Evolutionary conservation across 2,329 filamentous ascomycete species (phyloP).

Genomic region (Aureobasidium musti): DNA sequence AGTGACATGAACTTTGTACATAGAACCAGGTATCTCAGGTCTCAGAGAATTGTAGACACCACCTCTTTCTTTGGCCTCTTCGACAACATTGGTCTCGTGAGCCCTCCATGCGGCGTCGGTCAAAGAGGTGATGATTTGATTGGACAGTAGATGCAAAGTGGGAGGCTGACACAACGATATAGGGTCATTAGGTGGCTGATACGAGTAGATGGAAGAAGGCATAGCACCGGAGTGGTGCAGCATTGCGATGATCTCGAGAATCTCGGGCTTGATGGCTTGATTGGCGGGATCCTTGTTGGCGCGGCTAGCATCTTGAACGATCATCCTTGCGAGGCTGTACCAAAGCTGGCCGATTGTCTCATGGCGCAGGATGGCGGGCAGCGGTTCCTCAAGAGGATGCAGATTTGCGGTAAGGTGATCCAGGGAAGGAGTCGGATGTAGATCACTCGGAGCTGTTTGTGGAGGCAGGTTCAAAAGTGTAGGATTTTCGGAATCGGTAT

Average conservation of each 20-base stretch:
- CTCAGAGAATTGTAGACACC: constrained; percentile 44
- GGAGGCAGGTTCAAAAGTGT: background rate
- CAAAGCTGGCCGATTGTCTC: constrained; percentile 50
- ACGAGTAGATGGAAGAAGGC: constrained; percentile 50
- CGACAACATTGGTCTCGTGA: constrained; percentile 44
- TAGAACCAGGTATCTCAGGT: constrained; percentile 49
- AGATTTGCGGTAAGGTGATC: constrained; percentile 34
- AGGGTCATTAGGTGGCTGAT: constrained; percentile 40
- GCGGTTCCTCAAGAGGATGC: background rate
- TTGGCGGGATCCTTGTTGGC: constrained; percentile 30
- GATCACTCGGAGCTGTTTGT: background rate
- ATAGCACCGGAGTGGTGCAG: constrained; percentile 52
- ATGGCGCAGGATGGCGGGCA: constrained; percentile 33
- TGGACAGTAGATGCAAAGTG: constrained; percentile 51
- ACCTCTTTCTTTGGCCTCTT: constrained; percentile 40
- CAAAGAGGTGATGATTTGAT: constrained; percentile 52
- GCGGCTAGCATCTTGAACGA: constrained; percentile 41
- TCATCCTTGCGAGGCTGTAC: constrained; percentile 51
- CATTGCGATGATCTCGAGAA: constrained; percentile 52
- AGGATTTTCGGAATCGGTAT: background rate
- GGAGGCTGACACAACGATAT: constrained; percentile 51
- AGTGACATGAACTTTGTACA: constrained; percentile 46
- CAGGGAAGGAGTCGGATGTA: constrained; percentile 21
- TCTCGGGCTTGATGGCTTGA: constrained; percentile 45
- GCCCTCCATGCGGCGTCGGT: constrained; percentile 55